These are phyloP conservation scores for Avena insularis DNA, from an alignment of 176 grass and related monocot genomes.

Conservation along the genomic window DNA sequence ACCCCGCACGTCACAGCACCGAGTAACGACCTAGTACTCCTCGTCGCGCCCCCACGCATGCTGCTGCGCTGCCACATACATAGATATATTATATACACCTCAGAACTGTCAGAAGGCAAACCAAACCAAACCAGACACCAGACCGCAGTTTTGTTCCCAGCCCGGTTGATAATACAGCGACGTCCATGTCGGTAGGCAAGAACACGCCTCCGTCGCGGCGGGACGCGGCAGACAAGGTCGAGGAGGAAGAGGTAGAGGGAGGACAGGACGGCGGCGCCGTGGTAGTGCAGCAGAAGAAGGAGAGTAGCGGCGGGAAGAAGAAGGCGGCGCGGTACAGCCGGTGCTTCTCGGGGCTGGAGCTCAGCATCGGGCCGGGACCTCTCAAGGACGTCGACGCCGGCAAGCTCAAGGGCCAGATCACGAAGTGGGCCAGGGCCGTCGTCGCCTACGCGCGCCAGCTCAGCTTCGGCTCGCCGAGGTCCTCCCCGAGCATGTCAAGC, in stretches of 20 bases:
- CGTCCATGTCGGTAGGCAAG: constrained; percentile 49
- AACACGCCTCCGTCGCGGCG: constrained; percentile 18
- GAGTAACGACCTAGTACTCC: background rate
- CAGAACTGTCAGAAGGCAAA: background rate
- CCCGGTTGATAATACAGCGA: background rate
- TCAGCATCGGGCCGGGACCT: constrained; percentile 55
- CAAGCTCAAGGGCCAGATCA: constrained; percentile 71
- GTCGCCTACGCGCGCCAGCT: constrained; percentile 69
- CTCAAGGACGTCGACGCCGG: constrained; percentile 66
- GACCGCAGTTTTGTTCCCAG: background rate
- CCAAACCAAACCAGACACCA: background rate
- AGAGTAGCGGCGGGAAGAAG: background rate
- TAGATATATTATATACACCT: background rate
- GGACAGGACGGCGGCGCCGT: background rate
- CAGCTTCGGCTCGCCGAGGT: constrained; percentile 63
- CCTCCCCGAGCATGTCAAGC: background rate
- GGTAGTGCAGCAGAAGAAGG: background rate
- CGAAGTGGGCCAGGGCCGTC: constrained; percentile 72
- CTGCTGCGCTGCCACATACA: background rate
- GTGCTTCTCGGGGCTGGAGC: constrained; percentile 67
- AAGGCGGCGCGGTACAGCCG: constrained; percentile 37
- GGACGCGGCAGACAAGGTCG: background rate
- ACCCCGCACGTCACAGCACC: constrained; percentile 15
- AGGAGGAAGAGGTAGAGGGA: background rate
- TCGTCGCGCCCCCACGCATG: background rate